phyloP scores from a whole-genome alignment of 2,329 filamentous ascomycete genomes.

The Diaporthe sp. region DNA sequence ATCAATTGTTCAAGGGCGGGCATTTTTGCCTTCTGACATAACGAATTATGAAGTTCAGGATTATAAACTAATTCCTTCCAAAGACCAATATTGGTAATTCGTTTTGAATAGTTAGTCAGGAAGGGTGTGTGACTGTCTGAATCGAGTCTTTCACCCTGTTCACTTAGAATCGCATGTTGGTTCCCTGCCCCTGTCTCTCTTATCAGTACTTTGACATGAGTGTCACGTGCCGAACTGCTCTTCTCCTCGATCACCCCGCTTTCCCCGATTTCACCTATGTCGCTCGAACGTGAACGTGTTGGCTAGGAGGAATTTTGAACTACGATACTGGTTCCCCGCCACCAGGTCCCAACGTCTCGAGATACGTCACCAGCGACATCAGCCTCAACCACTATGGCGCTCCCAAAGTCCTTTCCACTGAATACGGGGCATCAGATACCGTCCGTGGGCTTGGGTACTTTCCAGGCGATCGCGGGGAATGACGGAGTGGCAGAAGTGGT shows the following conservation, averaged over 20 bases:
- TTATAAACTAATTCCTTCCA: not conserved
- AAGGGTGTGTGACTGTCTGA: too few species aligned
- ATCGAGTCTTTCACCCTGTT: not conserved
- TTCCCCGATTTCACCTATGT: not conserved
- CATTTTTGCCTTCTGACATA: not conserved
- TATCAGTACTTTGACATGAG: too few species aligned
- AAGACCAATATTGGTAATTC: not conserved
- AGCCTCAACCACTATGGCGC: slow-evolving; percentile 37
- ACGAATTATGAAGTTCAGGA: not conserved
- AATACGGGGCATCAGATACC: slow-evolving; percentile 32
- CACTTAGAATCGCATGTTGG: not conserved
- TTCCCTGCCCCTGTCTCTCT: not conserved
- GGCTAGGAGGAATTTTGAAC: too few species aligned
- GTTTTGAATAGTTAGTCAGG: not conserved
- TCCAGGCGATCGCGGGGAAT: not conserved
- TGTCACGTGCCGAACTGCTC: not conserved
- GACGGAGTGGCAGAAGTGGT: slow-evolving; percentile 39
- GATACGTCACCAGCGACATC: not conserved
- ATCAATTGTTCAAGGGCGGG: too few species aligned
- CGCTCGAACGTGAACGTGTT: too few species aligned
- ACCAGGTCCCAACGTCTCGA: not conserved
- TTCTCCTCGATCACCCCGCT: not conserved
- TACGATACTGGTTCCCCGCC: not conserved
- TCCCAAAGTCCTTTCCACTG: slow-evolving; percentile 11
- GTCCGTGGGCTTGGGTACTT: slow-evolving; percentile 24